A percentile compares a stretch with the other conserved stretches of the same genome.
Evolutionary conservation across 2,329 filamentous ascomycete species (phyloP).

Genomic region (Fusarium sp.): DNA sequence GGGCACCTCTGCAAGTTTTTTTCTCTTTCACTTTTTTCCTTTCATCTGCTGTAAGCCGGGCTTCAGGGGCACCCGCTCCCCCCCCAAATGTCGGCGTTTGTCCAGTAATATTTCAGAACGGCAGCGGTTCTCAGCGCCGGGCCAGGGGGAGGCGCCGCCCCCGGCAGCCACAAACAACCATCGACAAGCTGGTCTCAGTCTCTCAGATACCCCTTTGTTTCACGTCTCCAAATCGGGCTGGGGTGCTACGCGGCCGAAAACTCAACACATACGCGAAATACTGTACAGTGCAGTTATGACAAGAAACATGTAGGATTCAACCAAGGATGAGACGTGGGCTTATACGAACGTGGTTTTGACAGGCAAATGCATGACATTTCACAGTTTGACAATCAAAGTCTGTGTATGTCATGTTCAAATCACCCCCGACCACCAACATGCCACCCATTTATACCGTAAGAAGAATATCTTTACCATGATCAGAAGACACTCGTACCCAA

Average conservation of each 20-base stretch:
- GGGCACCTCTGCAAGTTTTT: constrained; percentile 15
- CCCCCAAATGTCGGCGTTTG: constrained; percentile 13
- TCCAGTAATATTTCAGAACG: constrained; percentile 18
- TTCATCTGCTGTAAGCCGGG: constrained; percentile 15
- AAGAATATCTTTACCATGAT: constrained; percentile 8
- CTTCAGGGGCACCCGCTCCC: constrained; percentile 29
- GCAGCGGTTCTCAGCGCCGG: constrained; percentile 23
- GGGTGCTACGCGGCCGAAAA: constrained; percentile 25
- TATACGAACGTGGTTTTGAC: constrained; percentile 2
- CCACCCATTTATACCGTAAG: constrained; percentile 4
- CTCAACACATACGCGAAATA: constrained; percentile 9
- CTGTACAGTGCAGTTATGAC: constrained; percentile 1
- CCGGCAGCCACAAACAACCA: constrained; percentile 30
- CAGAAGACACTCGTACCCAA: constrained; percentile 7
- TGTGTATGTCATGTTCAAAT: background rate
- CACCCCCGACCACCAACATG: background rate
- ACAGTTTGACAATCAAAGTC: background rate
- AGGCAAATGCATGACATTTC: constrained; percentile 23
- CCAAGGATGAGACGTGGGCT: constrained; percentile 12
- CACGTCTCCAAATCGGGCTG: constrained; percentile 38
- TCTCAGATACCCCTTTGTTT: constrained; percentile 34
- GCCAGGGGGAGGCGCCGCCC: constrained; percentile 41
- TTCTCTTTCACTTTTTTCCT: background rate
- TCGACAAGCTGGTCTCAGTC: constrained; percentile 24
- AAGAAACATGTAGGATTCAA: background rate